Evolutionary conservation across 2,329 filamentous ascomycete species (phyloP).

Genomic region (Didymella sp.): DNA sequence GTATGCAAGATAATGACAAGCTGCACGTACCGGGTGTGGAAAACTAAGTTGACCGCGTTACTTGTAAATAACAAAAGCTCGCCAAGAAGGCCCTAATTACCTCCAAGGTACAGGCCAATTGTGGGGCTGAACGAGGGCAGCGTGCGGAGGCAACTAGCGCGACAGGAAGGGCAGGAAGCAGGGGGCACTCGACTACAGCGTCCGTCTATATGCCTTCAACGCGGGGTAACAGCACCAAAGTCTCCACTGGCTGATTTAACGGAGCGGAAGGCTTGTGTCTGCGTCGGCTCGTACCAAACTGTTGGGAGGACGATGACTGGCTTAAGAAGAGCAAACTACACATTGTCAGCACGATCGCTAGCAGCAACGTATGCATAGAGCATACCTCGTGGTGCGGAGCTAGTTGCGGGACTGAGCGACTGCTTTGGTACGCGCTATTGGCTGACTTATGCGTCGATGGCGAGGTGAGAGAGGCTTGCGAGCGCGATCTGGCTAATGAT

Average conservation of each 20-base stretch:
- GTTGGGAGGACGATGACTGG: slow-evolving; percentile 1
- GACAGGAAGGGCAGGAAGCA: slow-evolving; percentile 7
- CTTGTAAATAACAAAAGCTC: slow-evolving; percentile 1
- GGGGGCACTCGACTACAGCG: slow-evolving; percentile 6
- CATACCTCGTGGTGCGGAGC: neutral
- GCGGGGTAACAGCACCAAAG: neutral
- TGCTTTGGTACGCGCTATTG: neutral
- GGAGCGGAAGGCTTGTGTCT: neutral
- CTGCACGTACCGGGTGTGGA: slow-evolving; percentile 1
- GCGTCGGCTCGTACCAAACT: slow-evolving; percentile 2
- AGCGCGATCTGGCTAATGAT: neutral
- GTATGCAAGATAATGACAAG: neutral
- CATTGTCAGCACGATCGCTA: neutral
- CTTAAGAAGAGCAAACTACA: neutral
- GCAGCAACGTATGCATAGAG: no score
- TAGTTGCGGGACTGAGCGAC: neutral
- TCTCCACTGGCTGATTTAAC: neutral
- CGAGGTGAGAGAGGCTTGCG: slow-evolving; percentile 11
- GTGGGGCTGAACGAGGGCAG: slow-evolving; percentile 1
- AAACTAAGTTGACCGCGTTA: neutral
- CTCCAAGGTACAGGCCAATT: neutral
- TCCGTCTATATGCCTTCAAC: slow-evolving; percentile 5
- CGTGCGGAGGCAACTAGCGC: slow-evolving; percentile 11
- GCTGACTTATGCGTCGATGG: neutral
- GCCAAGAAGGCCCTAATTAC: neutral